Evolutionary conservation across 129 eudicot genomes (phyloP), one percentile per base, ranked within the genome.

Genomic region (Ambrosia artemisiifolia): DNA sequence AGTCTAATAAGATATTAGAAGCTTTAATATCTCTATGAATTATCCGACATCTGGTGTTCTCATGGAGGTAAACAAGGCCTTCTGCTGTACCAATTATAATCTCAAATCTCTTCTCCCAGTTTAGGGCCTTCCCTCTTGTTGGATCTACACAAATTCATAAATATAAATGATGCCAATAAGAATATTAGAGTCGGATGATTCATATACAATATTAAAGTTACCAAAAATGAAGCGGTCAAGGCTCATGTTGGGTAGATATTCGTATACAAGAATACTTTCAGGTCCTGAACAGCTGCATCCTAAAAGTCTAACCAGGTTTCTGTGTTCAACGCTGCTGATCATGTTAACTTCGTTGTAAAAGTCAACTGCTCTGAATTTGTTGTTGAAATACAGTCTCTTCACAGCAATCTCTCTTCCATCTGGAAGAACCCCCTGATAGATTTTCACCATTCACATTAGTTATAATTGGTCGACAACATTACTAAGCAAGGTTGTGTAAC

Each of bases 321-420:
- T 86, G 65, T 89, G 96, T 61, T 89, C 90, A 36, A 89, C 82
- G 30, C 90, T 83, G 74, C 86, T 89, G 42, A 89, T 80, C 69
- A 86, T 89, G 80, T 89, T 82, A 42, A 86, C 92, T 80, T 89
- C 96, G 9, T 89, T 89, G 53, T 84, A 92, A 78, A 92, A 92
- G 71, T 88, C 94, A 4, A 91, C 96, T 12, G 96, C 97, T 85
- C 91, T 77, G 61, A 86, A 89, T 70, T 63, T 92, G 77, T 83
- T 92, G 81, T 92, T 91, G 67, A 86, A 86, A 84, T 84, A 88
- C 6, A 92, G 96, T 82, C 97, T 86, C 79, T 88, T 92, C 70
- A 88, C 97, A 24, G 97, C 97, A 40, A 88, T 88, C 46, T 92
- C 97, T 74, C 97, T 70, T 14, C 96, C 97, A 73, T 89, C 96